A percentile compares a stretch with the other conserved stretches of the same genome.
Conservation (phyloP, 805 yeast species). For the Kurtzmaniella fragi region DNA sequence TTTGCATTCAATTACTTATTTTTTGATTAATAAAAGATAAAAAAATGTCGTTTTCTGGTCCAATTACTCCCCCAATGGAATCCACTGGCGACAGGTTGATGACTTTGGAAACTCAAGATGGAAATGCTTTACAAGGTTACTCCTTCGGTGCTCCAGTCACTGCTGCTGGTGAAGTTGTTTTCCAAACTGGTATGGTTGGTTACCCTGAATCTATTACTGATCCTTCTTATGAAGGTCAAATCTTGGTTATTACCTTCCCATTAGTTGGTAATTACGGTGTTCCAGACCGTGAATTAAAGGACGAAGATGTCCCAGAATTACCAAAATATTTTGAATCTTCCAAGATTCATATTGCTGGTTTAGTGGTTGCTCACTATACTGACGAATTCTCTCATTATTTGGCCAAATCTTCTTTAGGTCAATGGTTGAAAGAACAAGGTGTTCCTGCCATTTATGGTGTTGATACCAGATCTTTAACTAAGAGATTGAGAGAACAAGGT, state of each 20-base stretch:
- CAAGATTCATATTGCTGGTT: conserved; percentile 92
- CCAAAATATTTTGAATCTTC: conserved; percentile 93
- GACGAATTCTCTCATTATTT: conserved; percentile 92
- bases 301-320: conserved; percentile 63
- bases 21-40: too few relatives aligned
- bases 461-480: conserved; percentile 93
- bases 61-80: conserved; percentile 88
- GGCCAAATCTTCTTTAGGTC: conserved; percentile 87
- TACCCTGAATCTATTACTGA: conserved; percentile 99
- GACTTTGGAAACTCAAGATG: conserved; percentile 86
- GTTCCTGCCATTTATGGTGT: conserved; percentile 97
- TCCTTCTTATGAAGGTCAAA: conserved; percentile 97
- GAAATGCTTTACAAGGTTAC: conserved; percentile 84
- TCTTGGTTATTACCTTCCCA: conserved; percentile 94
- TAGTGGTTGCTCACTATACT: conserved; percentile 94
- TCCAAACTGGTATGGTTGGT: conserved; percentile 99
- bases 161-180: conserved; percentile 95
- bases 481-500: conserved; percentile 87
- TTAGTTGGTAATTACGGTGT: conserved; percentile 98
- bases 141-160: conserved; percentile 92
- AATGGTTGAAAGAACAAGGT: conserved; percentile 88
- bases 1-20: too few relatives aligned
- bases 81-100: conserved; percentile 76
- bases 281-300: conserved; percentile 70
- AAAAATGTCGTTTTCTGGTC: conserved; percentile 55